Evolutionary conservation across 1,284 basidiomycete species (phyloP).

Genomic region (Sparassis latifolia): DNA sequence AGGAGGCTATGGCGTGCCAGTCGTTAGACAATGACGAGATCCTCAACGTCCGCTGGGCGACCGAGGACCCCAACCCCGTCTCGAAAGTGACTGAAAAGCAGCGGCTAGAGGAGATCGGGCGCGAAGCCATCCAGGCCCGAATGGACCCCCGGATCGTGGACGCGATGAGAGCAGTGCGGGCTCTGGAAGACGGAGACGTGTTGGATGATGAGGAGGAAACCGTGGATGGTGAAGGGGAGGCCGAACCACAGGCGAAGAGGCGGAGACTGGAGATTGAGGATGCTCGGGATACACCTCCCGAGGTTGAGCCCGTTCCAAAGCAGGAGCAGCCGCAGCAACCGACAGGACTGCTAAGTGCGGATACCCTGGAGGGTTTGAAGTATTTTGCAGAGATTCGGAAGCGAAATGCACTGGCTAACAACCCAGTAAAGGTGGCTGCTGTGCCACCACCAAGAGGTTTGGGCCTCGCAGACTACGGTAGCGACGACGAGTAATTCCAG

Average conservation of each 20-base stretch:
- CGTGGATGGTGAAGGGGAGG: conserved; percentile 26
- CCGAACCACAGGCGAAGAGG: conserved; percentile 26
- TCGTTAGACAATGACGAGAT: conserved; percentile 97
- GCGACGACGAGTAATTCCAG: conserved; percentile 59
- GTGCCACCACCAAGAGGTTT: conserved; percentile 35
- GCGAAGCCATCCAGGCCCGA: conserved; percentile 76
- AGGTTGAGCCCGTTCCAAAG: conserved; percentile 19
- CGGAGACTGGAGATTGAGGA: conserved; percentile 24
- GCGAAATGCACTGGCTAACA: conserved; percentile 35
- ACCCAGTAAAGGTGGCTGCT: conserved; percentile 23
- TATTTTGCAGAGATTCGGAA: conserved; percentile 80
- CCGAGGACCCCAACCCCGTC: conserved; percentile 91
- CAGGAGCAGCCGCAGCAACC: conserved; percentile 24
- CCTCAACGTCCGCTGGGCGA: conserved; percentile 96
- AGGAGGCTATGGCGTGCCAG: conserved; percentile 98
- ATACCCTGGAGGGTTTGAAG: conserved; percentile 80
- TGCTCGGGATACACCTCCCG: conserved; percentile 33
- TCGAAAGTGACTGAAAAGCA: conserved; percentile 81
- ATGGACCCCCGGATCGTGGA: conserved; percentile 84
- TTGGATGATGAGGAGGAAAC: conserved; percentile 40
- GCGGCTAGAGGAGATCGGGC: conserved; percentile 75
- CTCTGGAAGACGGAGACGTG: conserved; percentile 76
- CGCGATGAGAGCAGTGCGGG: conserved; percentile 75
- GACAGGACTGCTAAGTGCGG: conserved; percentile 63
- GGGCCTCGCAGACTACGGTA: conserved; percentile 67